Conservation (phyloP, 169 alveolate genomes). For the Cryptosporidium viatorum region DNA sequence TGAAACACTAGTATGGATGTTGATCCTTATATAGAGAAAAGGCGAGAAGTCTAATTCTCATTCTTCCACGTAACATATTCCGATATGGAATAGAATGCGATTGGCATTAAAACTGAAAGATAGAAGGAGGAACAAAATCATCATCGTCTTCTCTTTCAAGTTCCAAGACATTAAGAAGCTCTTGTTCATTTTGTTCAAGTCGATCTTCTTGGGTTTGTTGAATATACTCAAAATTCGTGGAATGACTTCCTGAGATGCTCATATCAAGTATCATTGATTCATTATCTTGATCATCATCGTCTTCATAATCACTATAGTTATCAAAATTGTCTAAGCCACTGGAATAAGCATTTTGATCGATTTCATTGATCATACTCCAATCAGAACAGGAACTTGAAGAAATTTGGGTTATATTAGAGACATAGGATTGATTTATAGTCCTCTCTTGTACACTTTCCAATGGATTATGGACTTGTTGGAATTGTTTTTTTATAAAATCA, state of each 20-base stretch:
- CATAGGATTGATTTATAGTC: background rate
- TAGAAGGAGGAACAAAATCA: background rate
- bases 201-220: background rate
- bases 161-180: background rate
- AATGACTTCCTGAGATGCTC: constrained; percentile 22
- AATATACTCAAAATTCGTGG: constrained; percentile 16
- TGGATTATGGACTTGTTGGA: background rate
- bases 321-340: background rate
- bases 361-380: constrained; percentile 9
- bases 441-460: background rate
- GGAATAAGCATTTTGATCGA: background rate
- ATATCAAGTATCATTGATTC: constrained; percentile 7
- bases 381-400: background rate
- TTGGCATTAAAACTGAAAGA: background rate
- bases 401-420: background rate
- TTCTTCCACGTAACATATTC: no score
- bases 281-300: background rate
- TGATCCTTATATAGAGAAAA: background rate
- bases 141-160: background rate
- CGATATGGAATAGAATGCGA: background rate
- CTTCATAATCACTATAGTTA: background rate
- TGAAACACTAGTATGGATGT: background rate
- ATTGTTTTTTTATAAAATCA: constrained; percentile 4
- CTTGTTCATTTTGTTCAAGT: background rate
- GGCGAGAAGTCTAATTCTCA: no score